Evolutionary conservation across 208 protist species (phyloP).

Genomic region (Zelonia costaricensis): DNA sequence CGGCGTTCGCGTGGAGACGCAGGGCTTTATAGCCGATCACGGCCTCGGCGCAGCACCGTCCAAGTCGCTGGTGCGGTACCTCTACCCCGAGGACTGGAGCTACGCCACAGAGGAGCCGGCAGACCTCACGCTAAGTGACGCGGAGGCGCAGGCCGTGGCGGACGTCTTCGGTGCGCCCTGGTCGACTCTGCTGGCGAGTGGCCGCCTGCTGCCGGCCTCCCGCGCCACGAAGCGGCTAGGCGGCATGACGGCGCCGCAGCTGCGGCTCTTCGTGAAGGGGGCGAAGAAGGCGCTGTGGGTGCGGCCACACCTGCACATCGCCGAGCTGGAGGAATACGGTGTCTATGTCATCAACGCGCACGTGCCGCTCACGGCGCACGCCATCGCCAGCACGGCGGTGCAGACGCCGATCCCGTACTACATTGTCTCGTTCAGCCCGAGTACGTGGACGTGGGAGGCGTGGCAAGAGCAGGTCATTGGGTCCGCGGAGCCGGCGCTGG

Average conservation of each 20-base stretch:
- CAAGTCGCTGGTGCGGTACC: slow-evolving; percentile 5
- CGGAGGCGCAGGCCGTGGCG: slow-evolving; percentile 7
- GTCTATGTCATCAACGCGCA: slow-evolving; percentile 40
- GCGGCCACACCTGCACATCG: slow-evolving; percentile 27
- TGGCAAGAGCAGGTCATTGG: slow-evolving; percentile 18
- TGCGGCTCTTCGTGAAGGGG: slow-evolving; percentile 22
- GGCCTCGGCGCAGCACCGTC: slow-evolving; percentile 6
- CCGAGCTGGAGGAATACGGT: slow-evolving; percentile 30
- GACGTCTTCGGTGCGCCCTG: slow-evolving; percentile 22
- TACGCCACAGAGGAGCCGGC: slow-evolving; percentile 26
- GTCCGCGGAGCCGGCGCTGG: slow-evolving; percentile 13
- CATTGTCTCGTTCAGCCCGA: slow-evolving; percentile 27
- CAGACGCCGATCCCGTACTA: slow-evolving; percentile 25
- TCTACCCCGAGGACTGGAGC: slow-evolving; percentile 32
- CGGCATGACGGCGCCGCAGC: slow-evolving; percentile 32
- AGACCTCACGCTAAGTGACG: slow-evolving; percentile 9
- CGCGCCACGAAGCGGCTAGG: slow-evolving; percentile 32
- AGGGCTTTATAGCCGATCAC: slow-evolving; percentile 26
- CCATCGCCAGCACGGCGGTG: slow-evolving; percentile 3
- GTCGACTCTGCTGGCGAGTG: slow-evolving; percentile 19
- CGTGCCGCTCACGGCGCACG: slow-evolving; percentile 15
- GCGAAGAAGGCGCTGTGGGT: slow-evolving; percentile 21
- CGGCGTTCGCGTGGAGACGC: slow-evolving; percentile 20
- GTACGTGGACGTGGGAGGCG: slow-evolving; percentile 22
- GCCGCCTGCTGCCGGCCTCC: slow-evolving; percentile 24